Base-by-base conservation (phyloP, 2,329 filamentous ascomycete genomes). In the Penicillium occitanis region DNA sequence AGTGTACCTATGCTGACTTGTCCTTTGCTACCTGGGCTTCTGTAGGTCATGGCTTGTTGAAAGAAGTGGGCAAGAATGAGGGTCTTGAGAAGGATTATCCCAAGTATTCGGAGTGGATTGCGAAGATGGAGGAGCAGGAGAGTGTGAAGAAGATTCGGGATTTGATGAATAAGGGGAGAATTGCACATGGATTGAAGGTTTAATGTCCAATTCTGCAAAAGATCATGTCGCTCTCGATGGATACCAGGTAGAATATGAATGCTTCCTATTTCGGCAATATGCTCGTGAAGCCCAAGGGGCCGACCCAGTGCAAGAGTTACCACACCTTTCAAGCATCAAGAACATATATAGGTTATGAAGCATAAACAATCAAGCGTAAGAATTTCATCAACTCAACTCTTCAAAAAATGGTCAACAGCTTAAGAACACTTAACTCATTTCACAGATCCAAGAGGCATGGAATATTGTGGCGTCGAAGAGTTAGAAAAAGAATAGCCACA, bases 201-300 rank as follows among this genome's bases (percentile, higher is more conserved):
- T 30, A 30, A 30, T n/a, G 28, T 28, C 5, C 22, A 22, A 13
- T 3, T 22, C 19, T 48, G 44, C 44, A 48, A 25, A 48, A 25
- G n/a, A 48, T 17, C 44, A 6, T 25, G 3, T 13, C 40, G 0
- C 44, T 48, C 2, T 25, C 8, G 28, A 30, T 48, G 6, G 44
- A 22, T 25, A 13, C 1, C 19, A 48, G 11, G 46, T 25, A n/a
- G 51, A 35, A 19, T 33, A 22, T 14, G 3, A 35, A 55, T 35
- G 8, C 71, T 68, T 68, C 48, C 62, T 69, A 67, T 71, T 70
- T 69, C 65, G 68, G 70, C 30, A 62, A 67, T 42, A 30, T 60
- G 57, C 37, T 46, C 11, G 7, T 33, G 33, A 61, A 61, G n/a
- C 40, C 58, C 58, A 46, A 44, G n/a, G 19, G 2, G 6, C 14